Evolutionary conservation across 2,329 filamentous ascomycete genomes (phyloP).

Genomic region (Paraphaeosphaeria sporulosa): DNA sequence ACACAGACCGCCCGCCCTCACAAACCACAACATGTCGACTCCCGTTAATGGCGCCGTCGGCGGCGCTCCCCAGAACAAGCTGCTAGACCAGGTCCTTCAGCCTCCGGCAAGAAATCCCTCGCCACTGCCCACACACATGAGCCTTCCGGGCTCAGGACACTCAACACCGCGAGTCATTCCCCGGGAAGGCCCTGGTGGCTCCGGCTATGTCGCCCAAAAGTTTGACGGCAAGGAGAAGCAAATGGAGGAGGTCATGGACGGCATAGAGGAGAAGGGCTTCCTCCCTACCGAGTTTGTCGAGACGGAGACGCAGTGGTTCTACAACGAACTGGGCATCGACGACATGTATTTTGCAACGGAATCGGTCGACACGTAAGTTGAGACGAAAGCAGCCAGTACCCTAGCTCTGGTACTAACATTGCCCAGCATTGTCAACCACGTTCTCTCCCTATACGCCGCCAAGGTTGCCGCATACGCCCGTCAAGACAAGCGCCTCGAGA

Average conservation of each 20-base stretch:
- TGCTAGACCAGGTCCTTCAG: constrained; percentile 63
- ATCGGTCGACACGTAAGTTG: constrained; percentile 69
- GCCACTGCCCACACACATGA: constrained; percentile 86
- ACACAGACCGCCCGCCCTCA: constrained; percentile 3
- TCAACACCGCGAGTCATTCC: constrained; percentile 75
- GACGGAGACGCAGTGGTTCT: constrained; percentile 93
- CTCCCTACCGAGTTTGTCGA: constrained; percentile 85
- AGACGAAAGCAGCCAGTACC: background rate
- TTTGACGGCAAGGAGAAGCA: constrained; percentile 93
- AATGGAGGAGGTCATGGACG: constrained; percentile 83
- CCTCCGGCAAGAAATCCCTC: constrained; percentile 74
- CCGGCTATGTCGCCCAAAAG: constrained; percentile 92
- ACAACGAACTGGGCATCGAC: constrained; percentile 95
- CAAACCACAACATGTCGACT: constrained; percentile 39
- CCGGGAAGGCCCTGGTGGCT: constrained; percentile 77
- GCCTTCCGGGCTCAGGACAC: constrained; percentile 66
- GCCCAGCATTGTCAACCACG: constrained; percentile 79
- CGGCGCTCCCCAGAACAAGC: constrained; percentile 58
- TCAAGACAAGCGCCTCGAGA: constrained; percentile 92
- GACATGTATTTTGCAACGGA: constrained; percentile 98
- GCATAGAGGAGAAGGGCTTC: constrained; percentile 81
- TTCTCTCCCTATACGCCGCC: constrained; percentile 94
- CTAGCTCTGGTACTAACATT: constrained; percentile 21
- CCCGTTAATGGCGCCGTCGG: constrained; percentile 36
- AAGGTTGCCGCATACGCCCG: constrained; percentile 94